Evolutionary conservation across 768 basidiomycete species (phyloP).

Genomic region (Porphyrellus cyaneotinctus): DNA sequence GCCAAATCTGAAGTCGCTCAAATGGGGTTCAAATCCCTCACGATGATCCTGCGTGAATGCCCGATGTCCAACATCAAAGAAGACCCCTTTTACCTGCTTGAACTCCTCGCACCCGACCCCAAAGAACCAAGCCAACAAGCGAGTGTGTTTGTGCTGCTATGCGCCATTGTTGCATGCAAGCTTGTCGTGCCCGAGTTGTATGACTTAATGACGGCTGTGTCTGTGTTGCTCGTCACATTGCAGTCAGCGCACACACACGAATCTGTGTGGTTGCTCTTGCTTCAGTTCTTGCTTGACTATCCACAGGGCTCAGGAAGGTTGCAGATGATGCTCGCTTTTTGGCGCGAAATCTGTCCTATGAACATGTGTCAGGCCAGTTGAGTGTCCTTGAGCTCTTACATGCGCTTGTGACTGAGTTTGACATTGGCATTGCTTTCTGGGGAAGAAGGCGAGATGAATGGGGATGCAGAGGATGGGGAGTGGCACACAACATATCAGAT

Average conservation of each 20-base stretch:
- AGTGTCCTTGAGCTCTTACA: conserved; percentile 92
- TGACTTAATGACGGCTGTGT: conserved; percentile 91
- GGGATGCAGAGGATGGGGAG: conserved; percentile 52
- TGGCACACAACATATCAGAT: conserved; percentile 86
- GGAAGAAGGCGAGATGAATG: conserved; percentile 36
- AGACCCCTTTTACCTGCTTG: conserved; percentile 83
- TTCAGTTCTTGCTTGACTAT: conserved; percentile 96
- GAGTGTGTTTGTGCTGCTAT: conserved; percentile 82
- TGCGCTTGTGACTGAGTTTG: conserved; percentile 82
- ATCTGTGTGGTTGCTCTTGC: conserved; percentile 78
- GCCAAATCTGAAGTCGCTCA: conserved; percentile 91
- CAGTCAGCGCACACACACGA: conserved; percentile 91
- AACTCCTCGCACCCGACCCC: conserved; percentile 82
- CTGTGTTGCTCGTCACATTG: conserved; percentile 88
- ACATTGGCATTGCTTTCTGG: conserved; percentile 35
- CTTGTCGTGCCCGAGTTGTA: conserved; percentile 96
- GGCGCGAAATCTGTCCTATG: conserved; percentile 87
- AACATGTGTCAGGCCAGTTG: conserved; percentile 82
- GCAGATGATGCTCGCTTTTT: conserved; percentile 82
- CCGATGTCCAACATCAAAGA: conserved; percentile 77
- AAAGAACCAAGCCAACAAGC: conserved; percentile 86
- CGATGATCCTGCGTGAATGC: conserved; percentile 84
- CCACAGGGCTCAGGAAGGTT: conserved; percentile 93
- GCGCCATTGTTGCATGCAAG: conserved; percentile 85
- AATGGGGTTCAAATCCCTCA: conserved; percentile 80